These are phyloP conservation scores for Carex scoparia DNA, from an alignment of 176 grass and related monocot species.

Conservation along the genomic window DNA sequence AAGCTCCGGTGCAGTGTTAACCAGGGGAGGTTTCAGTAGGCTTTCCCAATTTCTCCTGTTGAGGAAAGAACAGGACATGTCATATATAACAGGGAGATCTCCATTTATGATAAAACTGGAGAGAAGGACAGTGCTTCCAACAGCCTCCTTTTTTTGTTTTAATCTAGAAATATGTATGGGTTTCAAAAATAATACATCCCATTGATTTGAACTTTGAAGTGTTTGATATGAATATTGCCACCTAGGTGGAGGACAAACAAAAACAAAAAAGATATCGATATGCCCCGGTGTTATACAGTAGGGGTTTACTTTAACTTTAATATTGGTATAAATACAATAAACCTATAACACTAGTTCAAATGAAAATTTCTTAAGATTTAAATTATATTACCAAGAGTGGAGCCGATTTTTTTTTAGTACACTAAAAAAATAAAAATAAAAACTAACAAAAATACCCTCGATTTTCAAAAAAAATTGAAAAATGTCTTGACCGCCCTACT, in stretches of 20 bases:
- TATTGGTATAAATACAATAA: not conserved
- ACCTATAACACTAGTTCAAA: not conserved
- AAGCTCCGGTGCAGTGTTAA: not conserved
- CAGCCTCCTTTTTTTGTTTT: not conserved
- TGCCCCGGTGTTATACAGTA: not conserved
- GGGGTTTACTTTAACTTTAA: not conserved
- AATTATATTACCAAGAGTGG: not conserved
- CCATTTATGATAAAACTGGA: not conserved
- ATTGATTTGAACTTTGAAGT: not conserved
- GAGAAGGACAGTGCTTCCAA: not conserved
- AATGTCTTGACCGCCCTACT: too few species aligned
- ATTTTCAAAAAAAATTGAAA: too few species aligned
- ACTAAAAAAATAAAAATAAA: too few species aligned
- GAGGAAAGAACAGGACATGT: not conserved
- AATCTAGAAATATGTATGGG: not conserved
- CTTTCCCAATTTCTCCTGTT: not conserved
- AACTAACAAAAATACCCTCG: too few species aligned
- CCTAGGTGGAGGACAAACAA: not conserved
- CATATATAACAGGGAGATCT: not conserved
- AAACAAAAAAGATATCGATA: not conserved
- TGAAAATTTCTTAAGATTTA: not conserved
- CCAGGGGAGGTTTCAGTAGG: not conserved
- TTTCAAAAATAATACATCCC: not conserved
- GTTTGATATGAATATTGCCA: not conserved
- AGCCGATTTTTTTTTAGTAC: too few species aligned